phyloP scores from a whole-genome alignment of 1,139 yeast genomes.

The Zygoascus hellenicus region DNA sequence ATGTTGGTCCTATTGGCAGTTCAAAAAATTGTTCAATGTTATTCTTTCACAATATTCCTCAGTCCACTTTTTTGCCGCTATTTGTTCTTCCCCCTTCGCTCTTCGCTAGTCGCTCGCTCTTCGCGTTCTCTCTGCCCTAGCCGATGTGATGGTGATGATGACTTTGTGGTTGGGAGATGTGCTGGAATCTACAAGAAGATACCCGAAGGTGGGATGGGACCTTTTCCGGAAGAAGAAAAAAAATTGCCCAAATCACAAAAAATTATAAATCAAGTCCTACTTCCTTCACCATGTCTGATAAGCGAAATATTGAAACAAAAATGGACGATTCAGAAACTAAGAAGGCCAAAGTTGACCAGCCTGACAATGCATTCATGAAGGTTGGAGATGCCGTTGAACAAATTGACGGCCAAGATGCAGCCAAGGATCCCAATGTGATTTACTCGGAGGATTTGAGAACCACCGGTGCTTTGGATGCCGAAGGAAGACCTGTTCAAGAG shows the following conservation, averaged over 20 bases:
- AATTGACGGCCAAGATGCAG: conserved; percentile 18
- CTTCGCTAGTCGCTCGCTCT: too few species aligned
- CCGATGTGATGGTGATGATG: too few species aligned
- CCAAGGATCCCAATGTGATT: conserved; percentile 20
- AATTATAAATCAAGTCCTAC: not conserved
- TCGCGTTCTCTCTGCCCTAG: too few species aligned
- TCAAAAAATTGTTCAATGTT: not conserved
- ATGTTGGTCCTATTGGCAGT: not conserved
- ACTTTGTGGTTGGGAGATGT: not conserved
- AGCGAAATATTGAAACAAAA: conserved; percentile 8
- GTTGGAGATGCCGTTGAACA: conserved; percentile 28
- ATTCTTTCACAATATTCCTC: not conserved
- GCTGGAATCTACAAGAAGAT: conserved; percentile 1
- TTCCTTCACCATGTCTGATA: conserved; percentile 9
- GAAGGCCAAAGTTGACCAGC: conserved; percentile 11
- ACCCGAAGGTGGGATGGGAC: not conserved
- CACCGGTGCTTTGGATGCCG: conserved; percentile 58
- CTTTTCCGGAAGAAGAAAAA: not conserved
- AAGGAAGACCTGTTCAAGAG: conserved; percentile 95
- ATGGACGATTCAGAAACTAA: conserved; percentile 7
- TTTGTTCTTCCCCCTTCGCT: too few species aligned
- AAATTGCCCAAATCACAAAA: not conserved
- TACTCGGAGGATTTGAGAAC: conserved; percentile 25
- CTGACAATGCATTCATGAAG: conserved; percentile 17
- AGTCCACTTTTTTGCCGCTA: too few species aligned